Conservation (phyloP, 495 filamentous ascomycete species). For the Lindgomyces ingoldianus region DNA sequence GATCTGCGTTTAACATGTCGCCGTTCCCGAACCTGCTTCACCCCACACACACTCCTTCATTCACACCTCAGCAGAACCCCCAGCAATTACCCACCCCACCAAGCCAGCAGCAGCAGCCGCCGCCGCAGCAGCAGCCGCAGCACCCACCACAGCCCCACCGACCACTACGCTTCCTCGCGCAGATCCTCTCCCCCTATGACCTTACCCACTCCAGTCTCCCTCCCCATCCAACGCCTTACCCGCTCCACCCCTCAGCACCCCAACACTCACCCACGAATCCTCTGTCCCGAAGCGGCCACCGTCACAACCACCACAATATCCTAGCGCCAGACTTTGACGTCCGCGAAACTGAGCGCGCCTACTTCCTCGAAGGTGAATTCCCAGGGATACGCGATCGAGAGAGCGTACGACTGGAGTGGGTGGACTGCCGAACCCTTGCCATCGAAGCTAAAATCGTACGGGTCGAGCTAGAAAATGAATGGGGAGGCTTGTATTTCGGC, state of each 20-base stretch:
- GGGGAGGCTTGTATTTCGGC: background rate
- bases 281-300: background rate
- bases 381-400: constrained; percentile 1
- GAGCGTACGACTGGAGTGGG: constrained; percentile 2
- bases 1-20: background rate
- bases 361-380: constrained; percentile 18
- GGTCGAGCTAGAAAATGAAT: background rate
- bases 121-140: background rate
- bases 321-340: constrained; percentile 13
- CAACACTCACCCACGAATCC: background rate
- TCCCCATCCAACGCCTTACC: background rate
- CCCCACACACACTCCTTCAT: too few relatives aligned
- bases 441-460: background rate
- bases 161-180: constrained; percentile 5
- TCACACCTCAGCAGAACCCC: too few relatives aligned
- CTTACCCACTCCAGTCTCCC: background rate
- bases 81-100: too few relatives aligned
- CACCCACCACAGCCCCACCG: background rate
- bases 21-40: constrained; percentile 8
- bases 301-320: background rate
- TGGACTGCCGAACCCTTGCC: constrained; percentile 2
- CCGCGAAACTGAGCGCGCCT: constrained; percentile 2
- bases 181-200: background rate
- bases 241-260: background rate
- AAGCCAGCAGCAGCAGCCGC: too few relatives aligned